Evolutionary conservation across 2,329 filamentous ascomycete species (phyloP).

Genomic region (Hypoxylon sp.): DNA sequence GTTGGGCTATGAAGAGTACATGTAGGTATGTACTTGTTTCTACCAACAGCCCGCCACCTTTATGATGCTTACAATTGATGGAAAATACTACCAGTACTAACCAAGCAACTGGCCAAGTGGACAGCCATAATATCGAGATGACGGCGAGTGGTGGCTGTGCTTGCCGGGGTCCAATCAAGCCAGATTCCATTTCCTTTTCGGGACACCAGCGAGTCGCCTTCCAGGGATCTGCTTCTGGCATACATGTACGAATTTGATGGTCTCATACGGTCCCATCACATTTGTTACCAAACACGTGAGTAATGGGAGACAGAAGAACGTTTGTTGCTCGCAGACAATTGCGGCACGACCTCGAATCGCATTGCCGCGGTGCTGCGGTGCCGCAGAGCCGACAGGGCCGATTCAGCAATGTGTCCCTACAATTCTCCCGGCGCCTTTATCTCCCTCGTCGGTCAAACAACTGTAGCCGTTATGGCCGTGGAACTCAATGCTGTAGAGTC

Average conservation of each 20-base stretch:
- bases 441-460: constrained; percentile 37
- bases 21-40: constrained; percentile 1
- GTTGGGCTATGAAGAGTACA: constrained; percentile 4
- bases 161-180: constrained; percentile 25
- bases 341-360: constrained; percentile 5
- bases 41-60: constrained; percentile 12
- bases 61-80: constrained; percentile 12
- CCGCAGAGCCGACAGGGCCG: constrained; percentile 32
- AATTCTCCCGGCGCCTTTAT: constrained; percentile 38
- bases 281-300: constrained; percentile 26
- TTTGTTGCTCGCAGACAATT: constrained; percentile 13
- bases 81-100: not conserved
- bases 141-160: constrained; percentile 34
- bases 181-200: constrained; percentile 24
- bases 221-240: constrained; percentile 27
- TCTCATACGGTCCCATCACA: constrained; percentile 19
- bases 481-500: constrained; percentile 9
- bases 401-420: constrained; percentile 24
- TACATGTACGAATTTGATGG: constrained; percentile 15
- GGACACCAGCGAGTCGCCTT: constrained; percentile 26
- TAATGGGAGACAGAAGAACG: constrained; percentile 4
- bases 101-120: constrained; percentile 20
- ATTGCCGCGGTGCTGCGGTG: constrained; percentile 22
- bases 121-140: constrained; percentile 21
- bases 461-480: constrained; percentile 30